These are phyloP conservation scores for Chenopodium berlandieri DNA, from an alignment of 148 eudicot species.

Conservation along the genomic window DNA sequence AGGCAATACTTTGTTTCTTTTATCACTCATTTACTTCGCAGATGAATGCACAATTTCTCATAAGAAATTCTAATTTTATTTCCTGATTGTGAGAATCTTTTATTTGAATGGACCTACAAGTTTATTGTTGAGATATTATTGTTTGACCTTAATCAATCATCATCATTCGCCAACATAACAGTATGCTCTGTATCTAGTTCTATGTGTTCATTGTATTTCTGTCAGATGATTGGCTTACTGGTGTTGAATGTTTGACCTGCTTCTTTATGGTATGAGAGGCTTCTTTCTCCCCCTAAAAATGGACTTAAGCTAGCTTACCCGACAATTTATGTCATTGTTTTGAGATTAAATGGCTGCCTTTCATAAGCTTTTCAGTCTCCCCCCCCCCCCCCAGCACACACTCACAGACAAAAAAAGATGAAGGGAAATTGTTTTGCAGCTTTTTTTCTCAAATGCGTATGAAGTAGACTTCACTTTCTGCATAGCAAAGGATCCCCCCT, in stretches of 20 bases:
- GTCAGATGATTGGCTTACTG: not conserved
- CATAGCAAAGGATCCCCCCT: not conserved
- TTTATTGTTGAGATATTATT: not conserved
- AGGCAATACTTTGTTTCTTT: conserved; percentile 37
- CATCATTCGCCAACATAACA: not conserved
- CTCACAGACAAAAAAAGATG: no score
- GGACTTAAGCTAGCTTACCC: not conserved
- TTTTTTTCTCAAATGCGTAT: no score
- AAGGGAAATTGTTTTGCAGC: no score
- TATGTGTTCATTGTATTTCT: not conserved
- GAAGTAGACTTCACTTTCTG: not conserved
- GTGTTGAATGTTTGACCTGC: not conserved
- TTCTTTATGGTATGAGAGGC: not conserved
- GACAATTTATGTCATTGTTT: not conserved
- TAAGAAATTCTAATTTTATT: not conserved
- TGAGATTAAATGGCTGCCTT: not conserved
- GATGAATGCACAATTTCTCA: not conserved
- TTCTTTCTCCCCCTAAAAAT: not conserved
- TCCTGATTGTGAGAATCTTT: not conserved
- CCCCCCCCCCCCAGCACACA: not conserved
- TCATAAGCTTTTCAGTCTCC: not conserved
- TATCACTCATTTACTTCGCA: not conserved
- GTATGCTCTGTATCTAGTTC: not conserved
- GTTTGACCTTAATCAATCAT: not conserved
- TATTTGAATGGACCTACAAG: not conserved